Evolutionary conservation across 768 basidiomycete genomes (phyloP).

Genomic region (Omphalotus guepiniiformis): DNA sequence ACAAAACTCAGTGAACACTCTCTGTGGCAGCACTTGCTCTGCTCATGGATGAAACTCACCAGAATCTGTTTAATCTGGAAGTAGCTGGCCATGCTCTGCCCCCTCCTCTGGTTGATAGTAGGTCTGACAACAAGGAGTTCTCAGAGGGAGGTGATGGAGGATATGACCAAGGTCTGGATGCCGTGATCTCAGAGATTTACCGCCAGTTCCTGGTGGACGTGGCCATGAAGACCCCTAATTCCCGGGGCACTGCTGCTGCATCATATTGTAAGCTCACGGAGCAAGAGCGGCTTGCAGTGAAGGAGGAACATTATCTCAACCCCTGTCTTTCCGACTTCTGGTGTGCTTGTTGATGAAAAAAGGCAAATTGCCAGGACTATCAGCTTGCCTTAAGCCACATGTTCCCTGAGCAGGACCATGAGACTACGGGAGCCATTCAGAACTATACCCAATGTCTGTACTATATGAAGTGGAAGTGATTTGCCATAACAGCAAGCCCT

Average conservation of each 20-base stretch:
- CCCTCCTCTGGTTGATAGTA: constrained; percentile 1
- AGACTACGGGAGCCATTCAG: neutral
- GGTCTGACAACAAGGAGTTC: constrained; percentile 4
- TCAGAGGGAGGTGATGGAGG: too few relatives aligned
- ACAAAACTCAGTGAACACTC: too few relatives aligned
- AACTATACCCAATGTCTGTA: constrained; percentile 2
- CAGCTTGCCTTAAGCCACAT: neutral
- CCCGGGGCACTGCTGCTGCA: neutral
- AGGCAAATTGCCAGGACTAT: neutral
- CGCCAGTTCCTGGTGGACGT: constrained; percentile 4
- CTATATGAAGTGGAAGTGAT: neutral
- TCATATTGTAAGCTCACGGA: neutral
- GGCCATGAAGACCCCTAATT: neutral
- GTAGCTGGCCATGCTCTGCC: neutral
- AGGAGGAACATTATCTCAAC: neutral
- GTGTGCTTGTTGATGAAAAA: neutral
- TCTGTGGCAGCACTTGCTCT: too few relatives aligned
- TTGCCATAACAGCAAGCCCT: neutral
- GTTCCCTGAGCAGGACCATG: neutral
- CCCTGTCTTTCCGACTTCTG: neutral
- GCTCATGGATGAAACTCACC: too few relatives aligned
- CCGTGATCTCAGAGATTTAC: neutral
- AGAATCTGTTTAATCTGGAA: neutral
- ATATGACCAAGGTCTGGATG: too few relatives aligned
- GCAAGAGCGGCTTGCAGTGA: neutral